Conservation (phyloP, 129 eudicot genomes). For the Arctium minus region DNA sequence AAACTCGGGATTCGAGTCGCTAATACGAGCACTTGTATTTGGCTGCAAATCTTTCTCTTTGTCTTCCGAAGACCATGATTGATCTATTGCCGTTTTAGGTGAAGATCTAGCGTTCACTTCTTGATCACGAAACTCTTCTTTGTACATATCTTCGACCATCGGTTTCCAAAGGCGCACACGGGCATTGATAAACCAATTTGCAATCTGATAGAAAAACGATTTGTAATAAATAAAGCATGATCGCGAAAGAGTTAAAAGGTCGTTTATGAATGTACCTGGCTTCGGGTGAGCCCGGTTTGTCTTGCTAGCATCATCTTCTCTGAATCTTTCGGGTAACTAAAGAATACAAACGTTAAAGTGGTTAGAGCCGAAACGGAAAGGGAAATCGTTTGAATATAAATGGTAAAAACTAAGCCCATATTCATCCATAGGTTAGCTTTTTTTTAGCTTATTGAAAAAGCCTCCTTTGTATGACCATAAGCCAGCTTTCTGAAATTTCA, state of each 20-base stretch:
- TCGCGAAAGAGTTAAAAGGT: background rate
- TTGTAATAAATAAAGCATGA: background rate
- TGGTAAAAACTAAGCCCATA: background rate
- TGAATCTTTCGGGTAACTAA: constrained; percentile 92
- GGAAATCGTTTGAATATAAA: background rate
- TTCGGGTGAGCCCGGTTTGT: constrained; percentile 81
- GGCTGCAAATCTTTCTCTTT: constrained; percentile 44
- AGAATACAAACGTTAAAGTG: background rate
- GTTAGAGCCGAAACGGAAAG: background rate
- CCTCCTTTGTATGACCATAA: no score
- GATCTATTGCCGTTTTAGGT: constrained; percentile 36
- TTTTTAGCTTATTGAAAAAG: no score
- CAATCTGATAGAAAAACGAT: constrained; percentile 47
- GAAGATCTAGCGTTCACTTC: constrained; percentile 45
- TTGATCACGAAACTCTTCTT: constrained; percentile 76
- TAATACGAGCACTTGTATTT: background rate
- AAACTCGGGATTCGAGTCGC: constrained; percentile 25
- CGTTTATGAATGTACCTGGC: constrained; percentile 58
- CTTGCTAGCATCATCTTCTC: constrained; percentile 89
- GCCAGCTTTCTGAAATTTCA: background rate
- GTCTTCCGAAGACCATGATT: constrained; percentile 40
- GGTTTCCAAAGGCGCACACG: constrained; percentile 99
- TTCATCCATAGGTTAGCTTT: background rate
- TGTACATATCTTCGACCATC: constrained; percentile 98
- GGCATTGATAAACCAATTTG: constrained; percentile 97